Evolutionary conservation across 495 filamentous ascomycete species (phyloP).

Genomic region (Cairneyella variabilis): DNA sequence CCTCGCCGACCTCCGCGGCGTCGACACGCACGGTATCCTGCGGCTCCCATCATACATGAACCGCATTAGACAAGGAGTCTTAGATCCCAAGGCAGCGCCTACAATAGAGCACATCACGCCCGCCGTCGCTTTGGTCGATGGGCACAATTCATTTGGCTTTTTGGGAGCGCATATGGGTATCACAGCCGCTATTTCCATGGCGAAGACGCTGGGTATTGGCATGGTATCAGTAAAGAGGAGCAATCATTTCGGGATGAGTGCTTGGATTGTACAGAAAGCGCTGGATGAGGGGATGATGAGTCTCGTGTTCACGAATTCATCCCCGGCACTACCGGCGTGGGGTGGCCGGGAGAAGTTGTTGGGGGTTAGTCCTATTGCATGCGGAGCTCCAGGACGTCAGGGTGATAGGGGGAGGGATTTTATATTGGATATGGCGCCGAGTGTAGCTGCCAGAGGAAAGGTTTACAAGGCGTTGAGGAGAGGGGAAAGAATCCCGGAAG

Average conservation of each 20-base stretch:
- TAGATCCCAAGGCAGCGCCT: slow-evolving; percentile 55
- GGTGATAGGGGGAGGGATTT: slow-evolving; percentile 44
- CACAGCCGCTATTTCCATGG: slow-evolving; percentile 59
- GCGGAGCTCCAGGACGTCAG: slow-evolving; percentile 70
- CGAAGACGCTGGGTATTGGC: slow-evolving; percentile 62
- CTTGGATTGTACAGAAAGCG: slow-evolving; percentile 74
- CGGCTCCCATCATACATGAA: slow-evolving; percentile 73
- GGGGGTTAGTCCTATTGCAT: slow-evolving; percentile 75
- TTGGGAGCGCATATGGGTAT: slow-evolving; percentile 62
- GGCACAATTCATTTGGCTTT: slow-evolving; percentile 71
- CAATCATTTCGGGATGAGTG: slow-evolving; percentile 80
- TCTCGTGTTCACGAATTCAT: slow-evolving; percentile 77
- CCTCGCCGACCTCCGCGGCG: slow-evolving; percentile 69
- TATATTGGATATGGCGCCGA: slow-evolving; percentile 77
- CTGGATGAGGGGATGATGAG: slow-evolving; percentile 68
- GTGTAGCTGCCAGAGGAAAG: slow-evolving; percentile 68
- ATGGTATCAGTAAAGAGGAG: slow-evolving; percentile 68
- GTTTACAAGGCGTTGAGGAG: slow-evolving; percentile 69
- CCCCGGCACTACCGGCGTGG: slow-evolving; percentile 69
- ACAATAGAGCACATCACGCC: slow-evolving; percentile 57
- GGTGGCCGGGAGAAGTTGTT: slow-evolving; percentile 63
- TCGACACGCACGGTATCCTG: slow-evolving; percentile 75
- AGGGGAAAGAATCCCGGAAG: slow-evolving; percentile 68
- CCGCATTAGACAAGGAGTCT: slow-evolving; percentile 60
- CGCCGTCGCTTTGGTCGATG: slow-evolving; percentile 62